Base-by-base conservation (phyloP, 2,329 filamentous ascomycete species). In the Monilinia fructicola region DNA sequence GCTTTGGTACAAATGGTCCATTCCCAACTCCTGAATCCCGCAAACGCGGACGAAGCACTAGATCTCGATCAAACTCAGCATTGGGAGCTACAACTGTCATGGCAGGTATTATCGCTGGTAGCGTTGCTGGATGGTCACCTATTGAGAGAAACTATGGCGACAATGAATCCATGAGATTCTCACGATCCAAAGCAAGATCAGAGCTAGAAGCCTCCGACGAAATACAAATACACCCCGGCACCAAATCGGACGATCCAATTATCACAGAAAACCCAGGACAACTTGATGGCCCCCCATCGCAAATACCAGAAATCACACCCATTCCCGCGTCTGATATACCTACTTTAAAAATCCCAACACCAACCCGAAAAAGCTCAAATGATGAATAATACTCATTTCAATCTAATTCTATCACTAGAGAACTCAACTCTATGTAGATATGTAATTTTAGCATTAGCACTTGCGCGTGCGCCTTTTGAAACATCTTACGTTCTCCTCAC, bases 81-180 rank as follows among this genome's bases (percentile, higher is more conserved):
- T 82, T 93, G 14, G 90, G 88, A 14, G 89, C 90, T 2, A 88
- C 90, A 1, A 87, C 88, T 10, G 90, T 92, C 68, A 93, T 93
- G 90, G 89, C 90, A n/a, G 91, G 91, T 68, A 89, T 93, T 67
- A 86, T 93, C 60, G 91, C 90, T 11, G 90, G 90, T 54, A 89
- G 88, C 73, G 85, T 93, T 44, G 90, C 87, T 18, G 89, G 88
- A 40, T 93, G 90, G 90, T 91, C 89, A 58, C 90, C 90, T 0
- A 88, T 79, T 90, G 90, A 68, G 86, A 88, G 85, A 11, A 79
- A 77, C 59, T 70, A 73, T 60, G 68, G 65, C 23, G 74, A 75
- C 21, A 68, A 68, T 38, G 74, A 75, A 31, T 70, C 70, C 44
- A 72, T 69, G 72, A 71, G 70, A 63, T 79, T 71, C 68, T 70